These are phyloP conservation scores for Sclerotinia subarctica DNA, from an alignment of 2,329 filamentous ascomycete genomes.

Conservation along the genomic window DNA sequence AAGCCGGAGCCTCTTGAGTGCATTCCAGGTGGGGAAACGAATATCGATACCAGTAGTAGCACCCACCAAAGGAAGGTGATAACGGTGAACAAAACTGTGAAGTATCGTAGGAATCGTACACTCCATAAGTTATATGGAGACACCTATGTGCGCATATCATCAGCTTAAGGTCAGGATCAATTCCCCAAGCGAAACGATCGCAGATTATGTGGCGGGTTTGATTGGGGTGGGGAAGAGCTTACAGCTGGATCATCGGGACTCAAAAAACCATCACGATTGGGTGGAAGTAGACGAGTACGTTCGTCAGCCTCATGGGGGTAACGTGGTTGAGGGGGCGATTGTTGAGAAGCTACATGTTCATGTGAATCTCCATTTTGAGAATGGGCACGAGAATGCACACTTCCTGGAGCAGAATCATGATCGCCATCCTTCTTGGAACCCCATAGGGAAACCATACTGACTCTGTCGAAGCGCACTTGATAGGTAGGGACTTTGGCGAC, in stretches of 20 bases:
- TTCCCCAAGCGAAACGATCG: neutral
- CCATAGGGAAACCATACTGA: conserved; percentile 53
- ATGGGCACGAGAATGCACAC: conserved; percentile 3
- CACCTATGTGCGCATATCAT: conserved; percentile 42
- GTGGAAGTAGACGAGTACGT: conserved; percentile 45
- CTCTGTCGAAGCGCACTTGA: neutral
- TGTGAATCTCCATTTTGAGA: conserved; percentile 30
- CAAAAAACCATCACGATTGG: conserved; percentile 50
- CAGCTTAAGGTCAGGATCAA: neutral
- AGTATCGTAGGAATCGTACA: conserved; percentile 73
- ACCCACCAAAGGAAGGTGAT: conserved; percentile 91
- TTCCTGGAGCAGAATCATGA: conserved; percentile 29
- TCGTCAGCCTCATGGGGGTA: conserved; percentile 51
- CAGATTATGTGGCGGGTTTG: neutral
- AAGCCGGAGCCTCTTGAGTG: conserved; percentile 89
- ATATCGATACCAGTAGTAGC: conserved; percentile 80
- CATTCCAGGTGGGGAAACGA: conserved; percentile 84
- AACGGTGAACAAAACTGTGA: conserved; percentile 72
- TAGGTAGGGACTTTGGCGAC: conserved; percentile 2
- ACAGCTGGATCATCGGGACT: conserved; percentile 81
- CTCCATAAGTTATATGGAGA: conserved; percentile 95
- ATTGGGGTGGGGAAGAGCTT: conserved; percentile 37
- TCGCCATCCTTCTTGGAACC: conserved; percentile 49
- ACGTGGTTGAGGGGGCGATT: conserved; percentile 30
- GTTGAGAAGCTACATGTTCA: conserved; percentile 16